Percentiles rank a stretch among this genome's conserved stretches.
Conservation (phyloP, 2,329 filamentous ascomycete genomes). For the Bipolaris cookei region DNA sequence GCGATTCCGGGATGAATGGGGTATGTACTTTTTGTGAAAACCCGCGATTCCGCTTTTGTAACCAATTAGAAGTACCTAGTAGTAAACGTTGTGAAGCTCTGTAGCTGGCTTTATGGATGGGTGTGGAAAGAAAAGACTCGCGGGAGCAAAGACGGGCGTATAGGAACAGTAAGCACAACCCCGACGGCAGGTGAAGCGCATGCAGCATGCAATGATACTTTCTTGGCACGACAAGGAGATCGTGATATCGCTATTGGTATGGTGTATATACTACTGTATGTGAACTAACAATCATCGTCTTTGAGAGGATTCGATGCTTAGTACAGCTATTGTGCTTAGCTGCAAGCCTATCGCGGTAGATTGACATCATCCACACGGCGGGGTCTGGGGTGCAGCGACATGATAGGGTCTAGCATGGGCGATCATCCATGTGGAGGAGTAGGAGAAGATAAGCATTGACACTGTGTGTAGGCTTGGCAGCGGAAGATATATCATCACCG, state of each 20-base stretch:
- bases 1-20: not conserved
- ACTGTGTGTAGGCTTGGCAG: conserved; percentile 21
- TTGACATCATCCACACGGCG: conserved; percentile 6
- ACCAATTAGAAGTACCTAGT: not conserved
- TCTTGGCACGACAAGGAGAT: not conserved
- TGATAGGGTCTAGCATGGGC: not conserved
- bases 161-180: not conserved
- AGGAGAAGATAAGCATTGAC: conserved; percentile 24
- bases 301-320: not conserved
- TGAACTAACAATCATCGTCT: not conserved
- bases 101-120: not conserved
- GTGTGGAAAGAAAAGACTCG: not conserved
- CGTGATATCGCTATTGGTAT: not conserved
- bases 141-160: not conserved
- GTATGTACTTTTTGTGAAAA: not conserved
- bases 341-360: not conserved
- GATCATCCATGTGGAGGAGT: conserved; percentile 2
- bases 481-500: not conserved
- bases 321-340: conserved; percentile 1
- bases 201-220: not conserved
- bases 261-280: not conserved
- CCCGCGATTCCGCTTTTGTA: not conserved
- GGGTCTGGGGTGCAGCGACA: conserved; percentile 5
- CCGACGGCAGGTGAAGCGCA: not conserved
- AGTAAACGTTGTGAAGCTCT: not conserved